Base-by-base conservation (phyloP, 345 rosid genomes). In the Xanthoceras sorbifolium region DNA sequence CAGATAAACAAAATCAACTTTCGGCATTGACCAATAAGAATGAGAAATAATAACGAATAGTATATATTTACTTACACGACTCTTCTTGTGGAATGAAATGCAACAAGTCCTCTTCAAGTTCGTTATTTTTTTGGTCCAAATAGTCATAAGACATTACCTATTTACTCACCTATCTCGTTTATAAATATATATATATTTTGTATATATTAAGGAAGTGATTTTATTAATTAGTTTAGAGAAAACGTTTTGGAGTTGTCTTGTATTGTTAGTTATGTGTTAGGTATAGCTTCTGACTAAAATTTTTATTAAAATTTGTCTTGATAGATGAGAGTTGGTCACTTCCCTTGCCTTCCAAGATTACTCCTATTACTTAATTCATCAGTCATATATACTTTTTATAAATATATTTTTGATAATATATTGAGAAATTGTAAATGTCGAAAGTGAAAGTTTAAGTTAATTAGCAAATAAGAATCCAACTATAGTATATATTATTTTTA, bases 221-320 rank as follows among this genome's bases (percentile, higher is more conserved):
- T 71, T 32, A 20, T 71, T 5, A 4, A n/a, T n/a, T n/a, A 5
- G 7, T 23, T 18, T 22, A 6, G 38, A 50, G 59, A 67, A 76
- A 63, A 42, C 78, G 73, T 69, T 74, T 73, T 29, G 73, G 72
- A 42, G 38, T 77, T 81, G 75, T 34, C 40, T 63, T 20, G 75
- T 34, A 29, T 63, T 20, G 75, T 66, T 72, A 36, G 46, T 69
- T 69, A 69, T 40, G 67, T 2, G 72, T 77, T 79, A 82, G 85
- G 83, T 52, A 74, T 38, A 6, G 1, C 20, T 4, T 62, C 69
- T 81, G 83, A 79, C 78, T 46, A 46, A 55, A 70, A 29, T 25
- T 18, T 68, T 7, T 1, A 57, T 22, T 22, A 6, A n/a, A 6
- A 18, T 36, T 50, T 20, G 23, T 12, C 25, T 6, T 31, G 63